Conservation (phyloP, 495 filamentous ascomycete species). For the Platismatia glauca region DNA sequence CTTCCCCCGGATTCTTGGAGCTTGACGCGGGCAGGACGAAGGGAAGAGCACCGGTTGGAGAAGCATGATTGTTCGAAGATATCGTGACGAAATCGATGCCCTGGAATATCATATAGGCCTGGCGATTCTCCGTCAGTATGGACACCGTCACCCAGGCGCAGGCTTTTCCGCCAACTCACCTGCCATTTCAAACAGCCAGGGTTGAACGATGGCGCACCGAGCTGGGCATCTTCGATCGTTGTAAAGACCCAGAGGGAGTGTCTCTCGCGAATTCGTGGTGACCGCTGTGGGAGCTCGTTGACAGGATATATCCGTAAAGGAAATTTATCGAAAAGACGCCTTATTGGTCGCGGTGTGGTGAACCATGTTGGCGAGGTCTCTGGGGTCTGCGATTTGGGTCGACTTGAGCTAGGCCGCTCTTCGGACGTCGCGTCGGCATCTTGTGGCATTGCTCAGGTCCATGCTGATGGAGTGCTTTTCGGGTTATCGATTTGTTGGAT, state of each 20-base stretch:
- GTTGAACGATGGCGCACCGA: conserved; percentile 72
- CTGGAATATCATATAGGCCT: conserved; percentile 80
- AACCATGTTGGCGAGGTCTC: conserved; percentile 36
- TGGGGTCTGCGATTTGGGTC: neutral
- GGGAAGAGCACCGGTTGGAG: conserved; percentile 75
- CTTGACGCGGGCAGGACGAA: conserved; percentile 61
- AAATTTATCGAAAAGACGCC: conserved; percentile 73
- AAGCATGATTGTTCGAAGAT: conserved; percentile 85
- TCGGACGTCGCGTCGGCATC: conserved; percentile 14
- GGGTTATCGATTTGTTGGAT: neutral
- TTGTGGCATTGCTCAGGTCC: conserved; percentile 22
- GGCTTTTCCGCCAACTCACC: conserved; percentile 37
- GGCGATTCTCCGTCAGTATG: conserved; percentile 7
- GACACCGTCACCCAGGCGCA: conserved; percentile 4
- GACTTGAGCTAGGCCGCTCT: conserved; percentile 9
- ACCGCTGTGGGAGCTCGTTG: conserved; percentile 64
- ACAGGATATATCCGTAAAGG: conserved; percentile 69
- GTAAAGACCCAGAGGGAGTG: conserved; percentile 73
- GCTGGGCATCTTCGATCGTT: conserved; percentile 51
- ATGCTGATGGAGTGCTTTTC: conserved; percentile 10
- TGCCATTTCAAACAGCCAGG: conserved; percentile 95
- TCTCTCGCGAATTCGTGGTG: conserved; percentile 37
- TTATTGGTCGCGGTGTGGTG: conserved; percentile 65
- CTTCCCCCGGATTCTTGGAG: conserved; percentile 10
- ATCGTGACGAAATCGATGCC: conserved; percentile 58